Evolutionary conservation across 2,329 filamentous ascomycete genomes (phyloP), one percentile per base, ranked within the genome.

Genomic region (Leptoxyphium fumago): DNA sequence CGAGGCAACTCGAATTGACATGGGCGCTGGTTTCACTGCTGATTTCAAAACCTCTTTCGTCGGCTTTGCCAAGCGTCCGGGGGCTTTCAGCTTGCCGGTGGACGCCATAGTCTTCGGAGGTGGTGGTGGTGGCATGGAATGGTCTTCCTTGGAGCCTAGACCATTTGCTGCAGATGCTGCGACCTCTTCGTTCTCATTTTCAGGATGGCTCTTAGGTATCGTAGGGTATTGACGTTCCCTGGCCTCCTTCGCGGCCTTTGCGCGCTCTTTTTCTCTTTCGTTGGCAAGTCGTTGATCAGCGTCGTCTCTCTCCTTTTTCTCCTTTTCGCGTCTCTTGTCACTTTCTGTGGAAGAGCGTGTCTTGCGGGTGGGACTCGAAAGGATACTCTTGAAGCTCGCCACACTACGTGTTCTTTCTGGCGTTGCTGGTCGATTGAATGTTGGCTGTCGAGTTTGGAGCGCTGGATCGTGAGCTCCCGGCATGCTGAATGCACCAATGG

Each of bases 251-350:
- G 67, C 64, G 34, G 76, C 82, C 57, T 82, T 84, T 51, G 81
- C 75, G 5, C 80, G 71, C 56, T 85, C 80, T 61, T 82, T 80
- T 52, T 79, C 75, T 8, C 81, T 75, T 38, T 73, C 76, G 54
- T 79, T 82, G 50, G 82, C 78, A 2, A 83, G 66, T 55, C 77
- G 80, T 17, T 79, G 77, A 13, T 71, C 73, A 51, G 75, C 68
- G 18, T 71, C 72, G 51, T 75, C 73, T 39, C 76, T 71, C 50
- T 83, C 78, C 56, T 77, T 82, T 6, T 64, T 61, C 45, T 82
- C 75, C 34, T 72, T 75, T 30, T 77, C 74, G 21, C 61, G 56
- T 55, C 78, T 82, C 52, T 80, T 75, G 50, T 80, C 73, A 45
- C 70, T 70, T 53, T 79, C 76, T 1, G 70, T 73, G 1, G 75